Evolutionary conservation across 345 rosid species (phyloP).

Genomic region (Eutrema heterophyllum): DNA sequence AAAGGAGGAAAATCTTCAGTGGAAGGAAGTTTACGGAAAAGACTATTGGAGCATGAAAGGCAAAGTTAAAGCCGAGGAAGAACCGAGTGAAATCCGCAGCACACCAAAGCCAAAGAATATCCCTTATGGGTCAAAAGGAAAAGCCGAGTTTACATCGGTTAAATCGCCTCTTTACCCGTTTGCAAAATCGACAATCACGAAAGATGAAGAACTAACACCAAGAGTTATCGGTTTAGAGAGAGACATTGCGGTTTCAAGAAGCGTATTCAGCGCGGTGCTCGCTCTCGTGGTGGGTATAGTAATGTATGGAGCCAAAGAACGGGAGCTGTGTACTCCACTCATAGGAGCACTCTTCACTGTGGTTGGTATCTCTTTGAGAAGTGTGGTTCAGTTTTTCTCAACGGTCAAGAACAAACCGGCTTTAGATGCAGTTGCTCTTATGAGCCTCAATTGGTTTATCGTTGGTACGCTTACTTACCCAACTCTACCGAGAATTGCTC

Average conservation of each 20-base stretch:
- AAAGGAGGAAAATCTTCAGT: slow-evolving; percentile 48
- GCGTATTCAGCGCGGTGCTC: slow-evolving; percentile 53
- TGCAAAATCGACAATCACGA: slow-evolving; percentile 17
- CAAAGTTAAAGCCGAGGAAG: slow-evolving; percentile 20
- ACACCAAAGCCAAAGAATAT: slow-evolving; percentile 14
- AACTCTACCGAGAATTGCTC: slow-evolving; percentile 48
- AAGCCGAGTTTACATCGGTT: slow-evolving; percentile 22
- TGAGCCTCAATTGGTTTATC: slow-evolving; percentile 83
- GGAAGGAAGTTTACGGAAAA: slow-evolving; percentile 43
- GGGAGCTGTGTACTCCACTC: slow-evolving; percentile 69
- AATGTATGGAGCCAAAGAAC: slow-evolving; percentile 48
- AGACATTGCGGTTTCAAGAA: slow-evolving; percentile 49
- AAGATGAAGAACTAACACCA: slow-evolving; percentile 20
- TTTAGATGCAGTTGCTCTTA: slow-evolving; percentile 68
- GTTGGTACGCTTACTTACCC: slow-evolving; percentile 76
- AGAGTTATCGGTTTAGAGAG: slow-evolving; percentile 34
- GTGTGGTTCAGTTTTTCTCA: slow-evolving; percentile 64
- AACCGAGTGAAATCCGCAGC: slow-evolving; percentile 11
- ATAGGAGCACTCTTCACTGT: slow-evolving; percentile 71
- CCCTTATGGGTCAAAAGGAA: slow-evolving; percentile 24
- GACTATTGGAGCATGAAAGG: slow-evolving; percentile 30
- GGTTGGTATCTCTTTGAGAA: slow-evolving; percentile 66
- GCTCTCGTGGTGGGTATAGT: slow-evolving; percentile 64
- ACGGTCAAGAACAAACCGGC: slow-evolving; percentile 60
- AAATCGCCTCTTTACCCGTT: slow-evolving; percentile 30